Evolutionary conservation across 2,329 filamentous ascomycete genomes (phyloP).

Genomic region (Nemania serpens): DNA sequence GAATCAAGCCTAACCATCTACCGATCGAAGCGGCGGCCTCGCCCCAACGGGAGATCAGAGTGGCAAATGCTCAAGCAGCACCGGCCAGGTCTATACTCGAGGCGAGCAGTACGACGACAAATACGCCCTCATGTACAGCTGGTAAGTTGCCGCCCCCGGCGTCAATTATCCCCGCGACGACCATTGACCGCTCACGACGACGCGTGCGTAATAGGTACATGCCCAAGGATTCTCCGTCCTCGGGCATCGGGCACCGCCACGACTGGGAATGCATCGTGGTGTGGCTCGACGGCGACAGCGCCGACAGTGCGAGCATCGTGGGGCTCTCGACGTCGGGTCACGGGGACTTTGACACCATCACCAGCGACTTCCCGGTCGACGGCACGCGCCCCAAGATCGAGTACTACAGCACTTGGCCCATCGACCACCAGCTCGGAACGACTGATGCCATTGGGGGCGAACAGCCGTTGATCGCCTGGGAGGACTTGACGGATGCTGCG

Average conservation of each 20-base stretch:
- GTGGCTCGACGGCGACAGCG: constrained; percentile 39
- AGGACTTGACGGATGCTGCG: constrained; percentile 42
- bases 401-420: constrained; percentile 41
- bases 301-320: constrained; percentile 37
- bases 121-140: constrained; percentile 43
- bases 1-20: neutral
- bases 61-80: constrained; percentile 37
- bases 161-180: too few relatives aligned
- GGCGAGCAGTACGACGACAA: constrained; percentile 34
- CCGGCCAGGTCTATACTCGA: constrained; percentile 44
- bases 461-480: constrained; percentile 49
- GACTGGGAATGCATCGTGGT: constrained; percentile 45
- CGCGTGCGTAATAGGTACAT: constrained; percentile 45
- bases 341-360: constrained; percentile 39
- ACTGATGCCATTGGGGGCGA: constrained; percentile 43
- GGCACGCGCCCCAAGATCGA: constrained; percentile 39
- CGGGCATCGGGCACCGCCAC: constrained; percentile 44
- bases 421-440: constrained; percentile 45
- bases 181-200: too few relatives aligned
- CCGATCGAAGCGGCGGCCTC: constrained; percentile 37
- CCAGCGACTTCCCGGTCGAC: constrained; percentile 33
- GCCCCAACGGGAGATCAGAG: constrained; percentile 34
- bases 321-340: constrained; percentile 42
- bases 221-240: constrained; percentile 47
- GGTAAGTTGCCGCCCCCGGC: too few relatives aligned